Conservation (phyloP, 352 stramenopile species). For the Phytophthora constricta region DNA sequence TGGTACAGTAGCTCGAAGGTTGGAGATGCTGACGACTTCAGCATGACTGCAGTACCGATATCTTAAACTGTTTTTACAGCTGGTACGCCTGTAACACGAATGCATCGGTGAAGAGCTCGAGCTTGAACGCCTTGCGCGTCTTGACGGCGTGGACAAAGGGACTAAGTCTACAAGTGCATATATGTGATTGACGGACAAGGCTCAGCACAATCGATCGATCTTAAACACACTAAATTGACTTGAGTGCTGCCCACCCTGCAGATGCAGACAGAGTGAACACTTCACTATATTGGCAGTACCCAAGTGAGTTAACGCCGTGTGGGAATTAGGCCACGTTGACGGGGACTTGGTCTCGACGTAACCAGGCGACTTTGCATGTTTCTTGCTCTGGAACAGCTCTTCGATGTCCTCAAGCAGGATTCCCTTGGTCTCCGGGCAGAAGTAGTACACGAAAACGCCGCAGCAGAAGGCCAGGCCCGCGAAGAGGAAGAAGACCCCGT, state of each 20-base stretch:
- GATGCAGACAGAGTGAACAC: neutral
- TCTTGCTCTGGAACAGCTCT: slow-evolving; percentile 38
- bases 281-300: slow-evolving; percentile 1
- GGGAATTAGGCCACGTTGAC: slow-evolving; percentile 16
- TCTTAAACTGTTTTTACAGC: too few relatives aligned
- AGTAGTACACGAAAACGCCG: slow-evolving; percentile 47
- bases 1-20: too few relatives aligned
- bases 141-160: too few relatives aligned
- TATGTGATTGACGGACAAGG: too few relatives aligned
- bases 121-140: too few relatives aligned
- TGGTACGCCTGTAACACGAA: too few relatives aligned
- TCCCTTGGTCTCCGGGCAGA: slow-evolving; percentile 52
- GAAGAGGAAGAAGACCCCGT: slow-evolving; percentile 69
- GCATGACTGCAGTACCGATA: too few relatives aligned
- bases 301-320: neutral
- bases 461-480: slow-evolving; percentile 41
- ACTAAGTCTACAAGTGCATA: too few relatives aligned
- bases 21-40: too few relatives aligned
- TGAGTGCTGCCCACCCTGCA: neutral
- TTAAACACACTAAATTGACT: too few relatives aligned
- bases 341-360: slow-evolving; percentile 42
- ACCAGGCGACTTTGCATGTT: slow-evolving; percentile 21
- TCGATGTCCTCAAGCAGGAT: slow-evolving; percentile 56
- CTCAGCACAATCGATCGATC: neutral
- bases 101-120: too few relatives aligned